These are phyloP conservation scores for Suhomyces faveliae DNA, from an alignment of 805 yeast genomes.

Conservation along the genomic window DNA sequence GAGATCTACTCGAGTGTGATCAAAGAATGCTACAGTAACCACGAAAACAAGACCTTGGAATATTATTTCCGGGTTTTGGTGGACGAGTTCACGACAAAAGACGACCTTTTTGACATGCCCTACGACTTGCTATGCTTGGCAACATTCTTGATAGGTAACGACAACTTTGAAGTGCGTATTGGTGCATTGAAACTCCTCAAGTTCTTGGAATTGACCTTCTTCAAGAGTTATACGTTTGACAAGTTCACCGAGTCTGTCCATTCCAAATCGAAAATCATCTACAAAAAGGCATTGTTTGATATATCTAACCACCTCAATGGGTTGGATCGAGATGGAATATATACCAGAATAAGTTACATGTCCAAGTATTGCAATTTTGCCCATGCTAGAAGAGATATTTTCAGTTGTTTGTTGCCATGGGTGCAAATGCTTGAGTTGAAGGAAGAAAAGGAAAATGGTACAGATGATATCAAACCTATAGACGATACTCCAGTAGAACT, in stretches of 20 bases:
- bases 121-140: conserved; percentile 74
- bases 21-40: conserved; percentile 66
- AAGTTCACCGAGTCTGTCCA: conserved; percentile 68
- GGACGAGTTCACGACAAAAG: conserved; percentile 52
- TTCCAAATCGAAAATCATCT: conserved; percentile 76
- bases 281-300: conserved; percentile 80
- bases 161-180: conserved; percentile 61
- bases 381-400: conserved; percentile 65
- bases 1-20: conserved; percentile 60
- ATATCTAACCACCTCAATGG: conserved; percentile 71
- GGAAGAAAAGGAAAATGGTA: neutral
- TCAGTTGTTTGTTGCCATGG: conserved; percentile 88
- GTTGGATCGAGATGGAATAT: conserved; percentile 52
- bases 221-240: conserved; percentile 46
- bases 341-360: conserved; percentile 65
- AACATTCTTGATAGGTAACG: conserved; percentile 75
- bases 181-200: conserved; percentile 72
- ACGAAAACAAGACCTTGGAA: conserved; percentile 52
- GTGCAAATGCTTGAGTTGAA: conserved; percentile 76
- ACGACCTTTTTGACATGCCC: conserved; percentile 47
- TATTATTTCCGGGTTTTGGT: conserved; percentile 72
- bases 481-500: neutral
- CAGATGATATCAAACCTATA: neutral
- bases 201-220: conserved; percentile 52
- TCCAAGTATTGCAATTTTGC: conserved; percentile 62